These are phyloP conservation scores for Adansonia gregorii DNA, from an alignment of 441 rosid species.

Conservation along the genomic window DNA sequence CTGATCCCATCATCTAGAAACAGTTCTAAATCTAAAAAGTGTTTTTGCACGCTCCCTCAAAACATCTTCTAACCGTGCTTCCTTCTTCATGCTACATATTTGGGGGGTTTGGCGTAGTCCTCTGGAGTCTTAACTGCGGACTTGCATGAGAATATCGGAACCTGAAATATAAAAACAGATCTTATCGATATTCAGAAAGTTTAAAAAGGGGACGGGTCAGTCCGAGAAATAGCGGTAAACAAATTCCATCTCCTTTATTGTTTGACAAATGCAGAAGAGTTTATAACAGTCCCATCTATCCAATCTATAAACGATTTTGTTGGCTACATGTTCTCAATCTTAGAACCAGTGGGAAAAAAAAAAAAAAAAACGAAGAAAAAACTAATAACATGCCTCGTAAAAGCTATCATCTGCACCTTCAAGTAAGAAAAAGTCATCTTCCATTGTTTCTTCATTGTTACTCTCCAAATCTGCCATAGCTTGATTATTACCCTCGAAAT, in stretches of 20 bases:
- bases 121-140: neutral
- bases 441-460: neutral
- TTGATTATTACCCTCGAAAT: too few species aligned
- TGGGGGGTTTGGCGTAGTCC: neutral
- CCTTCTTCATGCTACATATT: constrained; percentile 23
- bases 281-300: neutral
- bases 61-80: constrained; percentile 40
- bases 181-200: neutral
- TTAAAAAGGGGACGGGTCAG: neutral
- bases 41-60: constrained; percentile 34
- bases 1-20: constrained; percentile 41
- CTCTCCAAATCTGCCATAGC: neutral
- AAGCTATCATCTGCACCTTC: neutral
- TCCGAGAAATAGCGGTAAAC: neutral
- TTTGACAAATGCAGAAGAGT: neutral
- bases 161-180: neutral
- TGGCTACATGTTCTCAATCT: neutral
- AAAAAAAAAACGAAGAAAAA: neutral
- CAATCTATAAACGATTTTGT: too few species aligned
- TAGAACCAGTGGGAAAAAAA: neutral
- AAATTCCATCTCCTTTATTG: neutral
- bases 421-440: neutral
- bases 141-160: neutral
- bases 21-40: constrained; percentile 41
- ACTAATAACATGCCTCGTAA: neutral